These are phyloP conservation scores for Fistulinella cinereoalba DNA, from an alignment of 1,284 basidiomycete genomes.

Conservation along the genomic window DNA sequence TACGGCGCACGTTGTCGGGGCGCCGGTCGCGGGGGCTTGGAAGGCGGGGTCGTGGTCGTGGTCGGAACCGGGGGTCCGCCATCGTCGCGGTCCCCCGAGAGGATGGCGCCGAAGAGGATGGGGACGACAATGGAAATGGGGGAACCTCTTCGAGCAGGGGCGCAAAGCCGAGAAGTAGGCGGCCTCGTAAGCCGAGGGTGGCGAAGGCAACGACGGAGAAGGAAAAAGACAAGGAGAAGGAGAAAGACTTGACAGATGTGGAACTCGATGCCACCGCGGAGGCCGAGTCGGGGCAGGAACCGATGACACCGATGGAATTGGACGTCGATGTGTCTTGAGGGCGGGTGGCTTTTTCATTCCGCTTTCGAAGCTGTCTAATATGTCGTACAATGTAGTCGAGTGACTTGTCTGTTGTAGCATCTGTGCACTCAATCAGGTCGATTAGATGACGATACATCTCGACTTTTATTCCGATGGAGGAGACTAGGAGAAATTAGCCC, in stretches of 20 bases:
- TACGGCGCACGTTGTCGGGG: conserved; percentile 12
- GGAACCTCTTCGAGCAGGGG: conserved; percentile 9
- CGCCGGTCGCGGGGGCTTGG: conserved; percentile 31
- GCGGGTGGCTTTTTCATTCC: no score
- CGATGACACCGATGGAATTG: conserved; percentile 31
- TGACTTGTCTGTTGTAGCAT: no score
- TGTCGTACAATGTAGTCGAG: no score
- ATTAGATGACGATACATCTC: no score
- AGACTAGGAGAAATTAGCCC: no score
- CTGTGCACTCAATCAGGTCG: no score
- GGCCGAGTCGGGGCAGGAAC: conserved; percentile 30
- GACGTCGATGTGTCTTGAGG: conserved; percentile 30
- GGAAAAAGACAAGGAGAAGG: conserved; percentile 35
- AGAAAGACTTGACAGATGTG: conserved; percentile 34
- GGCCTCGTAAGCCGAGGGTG: conserved; percentile 29
- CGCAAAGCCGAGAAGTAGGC: conserved; percentile 18
- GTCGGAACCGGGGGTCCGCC: conserved; percentile 22
- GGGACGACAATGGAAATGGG: conserved; percentile 26
- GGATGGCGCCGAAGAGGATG: conserved; percentile 10
- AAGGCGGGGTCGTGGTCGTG: conserved; percentile 32
- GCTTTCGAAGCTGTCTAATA: no score
- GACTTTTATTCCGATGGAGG: no score
- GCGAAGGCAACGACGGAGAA: conserved; percentile 32
- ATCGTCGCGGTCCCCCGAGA: conserved; percentile 13
- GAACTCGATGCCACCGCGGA: conserved; percentile 28